Conservation (phyloP, 1,284 basidiomycete species). For the Apiotrichum gracile region DNA sequence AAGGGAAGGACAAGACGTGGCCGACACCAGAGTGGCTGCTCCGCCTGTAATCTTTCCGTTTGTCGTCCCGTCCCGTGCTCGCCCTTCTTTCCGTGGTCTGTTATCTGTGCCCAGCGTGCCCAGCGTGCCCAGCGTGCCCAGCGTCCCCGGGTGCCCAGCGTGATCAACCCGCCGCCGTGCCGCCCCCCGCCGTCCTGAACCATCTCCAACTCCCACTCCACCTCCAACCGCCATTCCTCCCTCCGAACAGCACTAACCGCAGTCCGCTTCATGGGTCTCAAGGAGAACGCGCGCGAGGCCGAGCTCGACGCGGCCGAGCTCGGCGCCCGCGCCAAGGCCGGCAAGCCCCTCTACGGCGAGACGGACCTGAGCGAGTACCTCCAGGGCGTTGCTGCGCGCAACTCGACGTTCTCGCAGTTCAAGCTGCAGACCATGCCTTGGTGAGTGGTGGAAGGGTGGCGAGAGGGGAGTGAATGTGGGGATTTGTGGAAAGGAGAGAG, state of each 20-base stretch:
- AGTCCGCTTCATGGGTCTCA: conserved; percentile 97
- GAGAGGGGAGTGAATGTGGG: background rate
- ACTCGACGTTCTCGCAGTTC: conserved; percentile 86
- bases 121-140: too few relatives aligned
- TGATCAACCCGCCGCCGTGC: too few relatives aligned
- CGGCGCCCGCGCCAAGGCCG: conserved; percentile 61
- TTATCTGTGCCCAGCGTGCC: too few relatives aligned
- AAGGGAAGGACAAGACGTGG: too few relatives aligned
- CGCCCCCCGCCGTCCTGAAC: too few relatives aligned
- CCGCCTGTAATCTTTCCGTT: too few relatives aligned
- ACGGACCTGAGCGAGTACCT: conserved; percentile 78
- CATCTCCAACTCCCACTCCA: background rate
- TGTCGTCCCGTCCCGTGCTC: too few relatives aligned
- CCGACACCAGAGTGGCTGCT: too few relatives aligned
- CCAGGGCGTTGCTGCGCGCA: conserved; percentile 80
- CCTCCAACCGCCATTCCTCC: background rate
- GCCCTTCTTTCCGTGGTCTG: too few relatives aligned
- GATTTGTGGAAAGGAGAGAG: background rate
- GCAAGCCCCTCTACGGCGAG: conserved; percentile 77
- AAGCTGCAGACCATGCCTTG: conserved; percentile 59
- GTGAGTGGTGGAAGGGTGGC: conserved; percentile 53
- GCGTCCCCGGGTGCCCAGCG: too few relatives aligned
- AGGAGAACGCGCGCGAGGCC: conserved; percentile 81
- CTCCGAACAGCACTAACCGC: conserved; percentile 3
- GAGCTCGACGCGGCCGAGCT: conserved; percentile 70